Percentiles rank a stretch among this genome's conserved stretches.
Evolutionary conservation across 163 green algal species (phyloP).

Genomic region (Chlorella variabilis): DNA sequence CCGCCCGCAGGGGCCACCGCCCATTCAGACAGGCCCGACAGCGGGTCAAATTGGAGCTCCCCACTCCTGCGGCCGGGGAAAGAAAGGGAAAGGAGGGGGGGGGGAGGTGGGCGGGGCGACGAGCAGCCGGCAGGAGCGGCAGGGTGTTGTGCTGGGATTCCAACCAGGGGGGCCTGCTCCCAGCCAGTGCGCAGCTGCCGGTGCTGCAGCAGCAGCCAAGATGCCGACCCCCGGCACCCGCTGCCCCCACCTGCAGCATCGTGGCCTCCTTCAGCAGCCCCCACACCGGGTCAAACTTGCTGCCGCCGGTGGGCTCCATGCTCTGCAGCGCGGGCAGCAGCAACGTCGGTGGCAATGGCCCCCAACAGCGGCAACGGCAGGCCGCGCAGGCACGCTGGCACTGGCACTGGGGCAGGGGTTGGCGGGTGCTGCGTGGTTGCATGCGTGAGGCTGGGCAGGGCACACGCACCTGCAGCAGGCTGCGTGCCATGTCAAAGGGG

Average conservation of each 20-base stretch:
- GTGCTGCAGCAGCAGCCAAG: too few species aligned
- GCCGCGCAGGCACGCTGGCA: too few species aligned
- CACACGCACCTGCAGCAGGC: slow-evolving; percentile 16
- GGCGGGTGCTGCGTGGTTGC: too few species aligned
- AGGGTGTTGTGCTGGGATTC: too few species aligned
- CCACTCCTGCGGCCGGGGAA: slow-evolving; percentile 16
- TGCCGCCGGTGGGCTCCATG: background rate
- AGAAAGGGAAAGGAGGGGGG: background rate
- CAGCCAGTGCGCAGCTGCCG: too few species aligned
- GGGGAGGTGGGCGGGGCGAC: background rate
- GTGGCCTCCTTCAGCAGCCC: slow-evolving; percentile 32
- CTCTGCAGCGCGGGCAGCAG: background rate
- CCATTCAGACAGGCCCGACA: slow-evolving; percentile 20
- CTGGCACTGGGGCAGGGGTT: too few species aligned
- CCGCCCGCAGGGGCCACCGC: background rate
- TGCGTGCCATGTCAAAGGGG: slow-evolving; percentile 25
- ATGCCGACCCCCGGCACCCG: too few species aligned
- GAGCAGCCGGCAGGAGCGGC: too few species aligned
- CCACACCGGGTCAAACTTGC: slow-evolving; percentile 35
- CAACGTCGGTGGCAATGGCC: too few species aligned
- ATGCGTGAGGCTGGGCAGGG: too few species aligned
- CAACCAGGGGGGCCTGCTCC: too few species aligned
- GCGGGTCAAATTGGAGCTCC: slow-evolving; percentile 1
- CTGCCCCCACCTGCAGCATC: slow-evolving; percentile 34
- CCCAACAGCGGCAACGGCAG: too few species aligned